Evolutionary conservation across 371 early-diverging fungal genomes (phyloP), one percentile per base, ranked within the genome.

Genomic region (Mucor racemosus): DNA sequence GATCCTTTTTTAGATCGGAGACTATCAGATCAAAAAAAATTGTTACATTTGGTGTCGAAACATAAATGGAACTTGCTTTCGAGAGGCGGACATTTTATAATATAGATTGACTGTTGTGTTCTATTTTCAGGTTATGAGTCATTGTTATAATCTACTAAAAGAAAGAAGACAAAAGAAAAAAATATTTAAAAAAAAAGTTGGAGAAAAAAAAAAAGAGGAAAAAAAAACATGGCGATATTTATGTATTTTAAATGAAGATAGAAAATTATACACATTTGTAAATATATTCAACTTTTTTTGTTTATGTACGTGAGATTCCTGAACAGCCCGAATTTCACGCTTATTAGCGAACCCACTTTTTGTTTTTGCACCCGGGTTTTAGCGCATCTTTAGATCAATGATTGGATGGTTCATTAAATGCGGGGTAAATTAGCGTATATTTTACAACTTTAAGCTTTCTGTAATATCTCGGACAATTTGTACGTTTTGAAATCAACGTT

Each of bases 221-320:
- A 44, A 44, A 17, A 44, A 44, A 17, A 17, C 17, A 44, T n/a
- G 19, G 44, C 44, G 44, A 44, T 44, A 44, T 44, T 53, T 21
- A 53, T 53, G 53, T 53, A 31, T 26, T 53, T 53, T 26, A 5
- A 53, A 53, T 17, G 26, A 21, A 53, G 26, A 21, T 13, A 53
- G 31, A 53, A 31, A 53, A 53, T 26, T 26, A 53, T 21, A 53
- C 21, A 31, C 53, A 53, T 53, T 53, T 53, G 53, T 53, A 53
- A 21, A 53, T 53, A 53, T 53, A 53, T 53, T 53, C 53, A 53
- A 10, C 26, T 17, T 44, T 44, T 17, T 44, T 31, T 53, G 53
- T 26, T 11, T 26, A 53, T 53, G 11, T 17, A 53, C 53, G 53
- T 53, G 53, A 31, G 53, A 53, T 53, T 53, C 53, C 53, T 53